Evolutionary conservation across 164 flowering plant genomes (phyloP), one percentile per base, ranked within the genome.

Genomic region (Cinnamomum chago): DNA sequence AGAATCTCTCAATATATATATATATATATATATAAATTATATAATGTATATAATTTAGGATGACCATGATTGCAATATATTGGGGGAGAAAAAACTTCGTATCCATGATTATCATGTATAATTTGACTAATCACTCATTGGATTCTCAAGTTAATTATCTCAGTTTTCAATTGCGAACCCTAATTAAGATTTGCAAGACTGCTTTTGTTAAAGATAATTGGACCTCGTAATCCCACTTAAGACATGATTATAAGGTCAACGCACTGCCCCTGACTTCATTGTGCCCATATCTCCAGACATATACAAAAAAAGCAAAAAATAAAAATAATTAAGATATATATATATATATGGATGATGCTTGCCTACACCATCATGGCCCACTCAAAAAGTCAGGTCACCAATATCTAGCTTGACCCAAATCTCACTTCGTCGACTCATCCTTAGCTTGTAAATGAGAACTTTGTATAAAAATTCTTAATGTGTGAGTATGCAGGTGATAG

Each of bases 141-240:
- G 60, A 55, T 3, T 55, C n/a, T 14, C 20, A 55, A 3, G 60
- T 0, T 2, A 55, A 3, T 24, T 24, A 24, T 24, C 23, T 24
- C 25, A 23, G 2, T 64, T 12, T 23, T 64, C 67, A 4, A 3
- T 64, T 25, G 67, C 10, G 3, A 24, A 64, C 33, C 27, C 33
- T 13, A 64, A 22, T 64, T 3, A 24, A 64, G 28, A 14, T 22
- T 25, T 64, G 30, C 33, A 23, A 64, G 27, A 24, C 23, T 22
- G 28, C 14, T 14, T 22, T 64, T 11, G 12, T 64, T 64, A 25
- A 24, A 40, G 15, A 13, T 22, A 64, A 64, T 24, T 7, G 67
- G 28, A n/a, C 67, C 67, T 25, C 3, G 67, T 64, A 64, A 64
- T 33, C 67, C 67, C 67, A 64, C 33, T 64, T 22, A 64, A 23